Base-by-base conservation (phyloP, 2,329 filamentous ascomycete species). In the Hypoxylon sp. region DNA sequence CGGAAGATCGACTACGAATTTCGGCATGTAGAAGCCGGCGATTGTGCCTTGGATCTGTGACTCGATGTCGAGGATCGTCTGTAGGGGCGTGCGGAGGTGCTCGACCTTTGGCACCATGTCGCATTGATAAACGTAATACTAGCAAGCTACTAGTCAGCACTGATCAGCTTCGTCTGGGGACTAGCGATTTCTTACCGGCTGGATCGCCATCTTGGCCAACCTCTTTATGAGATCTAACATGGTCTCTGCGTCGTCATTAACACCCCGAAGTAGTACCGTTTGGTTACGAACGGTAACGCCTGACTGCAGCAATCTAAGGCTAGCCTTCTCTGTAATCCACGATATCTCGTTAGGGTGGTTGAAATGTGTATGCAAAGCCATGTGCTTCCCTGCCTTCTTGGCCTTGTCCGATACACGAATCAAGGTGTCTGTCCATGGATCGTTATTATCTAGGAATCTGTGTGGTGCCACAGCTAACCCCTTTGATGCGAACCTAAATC, bases 51-150 rank as follows among this genome's bases (percentile, higher is more conserved):
- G 78, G 44, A 87, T 74, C 30, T 80, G 65, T 15, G 76, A 72
- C 65, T 87, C 83, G 0, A 87, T 70, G 12, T 82, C 70, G 11
- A 86, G 73, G 35, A 84, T 83, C 2, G 78, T 82, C 31, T 75
- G 73, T 7, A 87, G 73, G 2, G 82, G 82, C 0, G 83, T 87
- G 5, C 84, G 79, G 15, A 86, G 71, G 60, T 87, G 83, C 69
- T 87, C 84, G 2, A 82, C 74, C 32, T 77, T 79, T 19, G 73
- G 68, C 6, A 86, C 81, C 77, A 87, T 82, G 64, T 87, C 84
- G 35, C 79, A 80, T 62, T 86, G 82, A 66, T 87, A 87, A 41
- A 87, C 78, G 60, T 87, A 87, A 66, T 87, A 87, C 78, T 83
- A 57, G 27, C 11, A 27, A 21, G n/a, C n/a, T n/a, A 16, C 12